These are phyloP conservation scores for Boletus sensibilis DNA, from an alignment of 768 basidiomycete genomes.

Conservation along the genomic window DNA sequence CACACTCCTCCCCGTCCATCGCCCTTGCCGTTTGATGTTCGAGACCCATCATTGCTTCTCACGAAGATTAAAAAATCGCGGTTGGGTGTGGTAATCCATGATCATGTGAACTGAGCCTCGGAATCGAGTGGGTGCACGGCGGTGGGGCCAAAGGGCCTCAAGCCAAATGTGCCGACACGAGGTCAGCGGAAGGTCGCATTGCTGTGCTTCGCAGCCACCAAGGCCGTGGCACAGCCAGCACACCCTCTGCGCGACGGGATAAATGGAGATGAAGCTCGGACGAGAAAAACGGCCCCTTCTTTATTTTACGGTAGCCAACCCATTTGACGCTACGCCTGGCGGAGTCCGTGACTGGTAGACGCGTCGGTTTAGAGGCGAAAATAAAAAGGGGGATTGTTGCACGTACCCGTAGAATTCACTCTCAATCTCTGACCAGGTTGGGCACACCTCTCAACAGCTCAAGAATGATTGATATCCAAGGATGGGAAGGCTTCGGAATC, in stretches of 20 bases:
- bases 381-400: neutral
- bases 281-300: neutral
- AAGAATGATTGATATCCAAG: neutral
- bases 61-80: conserved; percentile 23
- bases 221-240: conserved; percentile 1
- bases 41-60: conserved; percentile 14
- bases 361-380: neutral
- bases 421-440: neutral
- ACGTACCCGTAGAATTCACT: conserved; percentile 5
- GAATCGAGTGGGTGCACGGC: conserved; percentile 12
- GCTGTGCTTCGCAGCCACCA: conserved; percentile 4
- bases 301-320: neutral
- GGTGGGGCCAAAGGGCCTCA: conserved; percentile 1
- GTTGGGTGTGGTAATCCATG: conserved; percentile 4
- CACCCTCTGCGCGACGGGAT: neutral
- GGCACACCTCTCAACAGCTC: neutral
- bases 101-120: conserved; percentile 6
- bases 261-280: conserved; percentile 1
- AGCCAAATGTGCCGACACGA: conserved; percentile 12
- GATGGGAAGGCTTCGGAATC: neutral
- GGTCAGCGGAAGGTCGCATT: conserved; percentile 10
- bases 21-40: conserved; percentile 4
- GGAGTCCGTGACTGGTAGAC: conserved; percentile 9
- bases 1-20: conserved; percentile 2
- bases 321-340: neutral